A percentile compares a stretch with the other conserved stretches of the same genome.
phyloP scores from a whole-genome alignment of 1,284 basidiomycete species.

The Melampsora larici-populina region DNA sequence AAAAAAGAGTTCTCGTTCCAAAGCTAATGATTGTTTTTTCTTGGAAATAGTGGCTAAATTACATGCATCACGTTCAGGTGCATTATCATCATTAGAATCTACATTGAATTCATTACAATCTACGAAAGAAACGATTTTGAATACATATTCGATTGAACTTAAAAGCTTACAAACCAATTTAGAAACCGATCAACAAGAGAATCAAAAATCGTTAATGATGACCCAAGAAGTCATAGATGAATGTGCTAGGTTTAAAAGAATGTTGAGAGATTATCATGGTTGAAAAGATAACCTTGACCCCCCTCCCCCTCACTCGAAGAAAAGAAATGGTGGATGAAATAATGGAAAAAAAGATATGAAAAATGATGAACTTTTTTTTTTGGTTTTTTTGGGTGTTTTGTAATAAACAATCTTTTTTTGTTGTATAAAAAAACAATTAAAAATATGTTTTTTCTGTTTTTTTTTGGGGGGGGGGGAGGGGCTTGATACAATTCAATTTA shows the following conservation, averaged over 20 bases:
- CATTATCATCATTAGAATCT: conserved; percentile 30
- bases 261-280: conserved; percentile 23
- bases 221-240: conserved; percentile 27
- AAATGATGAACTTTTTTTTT: too few relatives aligned
- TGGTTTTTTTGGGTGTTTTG: too few relatives aligned
- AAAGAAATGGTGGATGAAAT: too few relatives aligned
- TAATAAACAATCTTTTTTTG: too few relatives aligned
- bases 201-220: not conserved
- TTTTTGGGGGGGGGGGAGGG: too few relatives aligned
- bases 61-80: conserved; percentile 41
- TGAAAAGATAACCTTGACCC: too few relatives aligned
- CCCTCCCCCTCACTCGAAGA: too few relatives aligned
- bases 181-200: not conserved
- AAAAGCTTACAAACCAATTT: conserved; percentile 10
- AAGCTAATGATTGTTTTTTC: not conserved
- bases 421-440: too few relatives aligned
- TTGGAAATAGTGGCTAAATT: conserved; percentile 33
- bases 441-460: too few relatives aligned
- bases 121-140: conserved; percentile 24
- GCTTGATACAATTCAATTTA: not conserved
- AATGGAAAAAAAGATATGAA: too few relatives aligned
- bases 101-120: conserved; percentile 23
- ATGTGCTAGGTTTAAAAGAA: conserved; percentile 43
- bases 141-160: conserved; percentile 21
- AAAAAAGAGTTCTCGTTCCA: not conserved